Evolutionary conservation across 495 filamentous ascomycete species (phyloP), one percentile per base, ranked within the genome.

Genomic region (Hypoxylon rickii): DNA sequence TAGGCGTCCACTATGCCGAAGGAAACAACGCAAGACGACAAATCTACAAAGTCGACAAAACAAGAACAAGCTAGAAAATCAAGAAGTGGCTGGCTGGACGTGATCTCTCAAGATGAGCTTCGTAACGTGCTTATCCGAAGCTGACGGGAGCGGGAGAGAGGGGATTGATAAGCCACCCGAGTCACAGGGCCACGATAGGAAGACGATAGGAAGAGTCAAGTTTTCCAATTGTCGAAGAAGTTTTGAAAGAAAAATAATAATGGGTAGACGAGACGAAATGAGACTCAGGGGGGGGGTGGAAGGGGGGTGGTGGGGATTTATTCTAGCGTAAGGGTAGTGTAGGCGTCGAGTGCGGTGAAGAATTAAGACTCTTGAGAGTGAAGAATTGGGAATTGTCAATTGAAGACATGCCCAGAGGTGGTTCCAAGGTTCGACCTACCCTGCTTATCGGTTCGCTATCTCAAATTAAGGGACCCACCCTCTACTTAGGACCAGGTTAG

Each of bases 221-320:
- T n/a, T n/a, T n/a, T n/a, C n/a, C n/a, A n/a, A n/a, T n/a, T n/a
- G n/a, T n/a, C 51, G 19, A 17, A 43, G 36, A 31, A 52, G 31
- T 44, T 17, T 47, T 47, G 43, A 33, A 51, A 51, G 44, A 49
- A 42, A 20, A 47, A 26, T 24, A 8, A n/a, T n/a, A 13, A 21
- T 20, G 13, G 11, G 17, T 34, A 43, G 15, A 19, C n/a, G n/a
- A 45, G 29, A 24, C 18, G 34, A 51, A 34, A 12, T 29, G 1
- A 22, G n/a, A 22, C 7, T 22, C 38, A 17, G 37, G 55, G 39
- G 29, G 32, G 32, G 16, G 10, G 24, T 4, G 24, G 10, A 29
- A 29, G 24, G 44, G n/a, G n/a, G n/a, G n/a, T n/a, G n/a, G 58
- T 51, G 58, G 51, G 36, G 51, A 61, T 55, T 61, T 55, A 44